Evolutionary conservation across 768 basidiomycete species (phyloP).

Genomic region (Leccinellum rugosiceps): DNA sequence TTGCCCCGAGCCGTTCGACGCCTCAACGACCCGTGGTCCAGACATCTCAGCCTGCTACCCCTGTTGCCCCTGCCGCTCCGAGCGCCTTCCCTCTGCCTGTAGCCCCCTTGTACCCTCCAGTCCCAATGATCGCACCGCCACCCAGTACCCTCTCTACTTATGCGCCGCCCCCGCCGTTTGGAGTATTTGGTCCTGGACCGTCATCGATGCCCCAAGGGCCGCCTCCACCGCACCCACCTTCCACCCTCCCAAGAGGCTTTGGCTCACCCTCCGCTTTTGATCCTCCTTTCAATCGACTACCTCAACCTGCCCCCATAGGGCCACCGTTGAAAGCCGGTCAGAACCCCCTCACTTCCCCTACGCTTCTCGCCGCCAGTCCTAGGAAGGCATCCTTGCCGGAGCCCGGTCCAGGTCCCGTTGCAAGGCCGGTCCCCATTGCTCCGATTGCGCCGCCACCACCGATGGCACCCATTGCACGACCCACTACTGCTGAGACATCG

Average conservation of each 20-base stretch:
- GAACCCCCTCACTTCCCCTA: constrained; percentile 37
- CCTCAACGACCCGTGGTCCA: constrained; percentile 36
- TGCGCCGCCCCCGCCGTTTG: constrained; percentile 48
- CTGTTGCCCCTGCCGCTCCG: constrained; percentile 26
- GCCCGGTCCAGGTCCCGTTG: constrained; percentile 57
- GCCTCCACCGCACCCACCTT: constrained; percentile 49
- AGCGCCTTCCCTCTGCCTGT: constrained; percentile 44
- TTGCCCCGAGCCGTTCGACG: constrained; percentile 35
- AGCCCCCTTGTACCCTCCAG: constrained; percentile 47
- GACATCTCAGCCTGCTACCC: constrained; percentile 46
- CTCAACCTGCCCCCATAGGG: constrained; percentile 51
- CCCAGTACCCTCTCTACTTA: constrained; percentile 52
- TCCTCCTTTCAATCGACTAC: constrained; percentile 40
- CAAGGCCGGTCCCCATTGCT: constrained; percentile 37
- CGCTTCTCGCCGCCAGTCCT: constrained; percentile 44
- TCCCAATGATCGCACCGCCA: constrained; percentile 42
- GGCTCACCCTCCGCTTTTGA: constrained; percentile 54
- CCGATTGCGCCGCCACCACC: constrained; percentile 49
- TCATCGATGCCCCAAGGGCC: constrained; percentile 41
- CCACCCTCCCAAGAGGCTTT: constrained; percentile 53
- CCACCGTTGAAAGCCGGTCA: constrained; percentile 43
- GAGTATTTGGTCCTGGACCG: constrained; percentile 43
- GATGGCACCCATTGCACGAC: constrained; percentile 63
- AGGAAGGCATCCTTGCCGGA: constrained; percentile 44
- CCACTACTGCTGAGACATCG: constrained; percentile 35